Conservation (phyloP, 2,329 filamentous ascomycete species). For the Penicillium sp. region DNA sequence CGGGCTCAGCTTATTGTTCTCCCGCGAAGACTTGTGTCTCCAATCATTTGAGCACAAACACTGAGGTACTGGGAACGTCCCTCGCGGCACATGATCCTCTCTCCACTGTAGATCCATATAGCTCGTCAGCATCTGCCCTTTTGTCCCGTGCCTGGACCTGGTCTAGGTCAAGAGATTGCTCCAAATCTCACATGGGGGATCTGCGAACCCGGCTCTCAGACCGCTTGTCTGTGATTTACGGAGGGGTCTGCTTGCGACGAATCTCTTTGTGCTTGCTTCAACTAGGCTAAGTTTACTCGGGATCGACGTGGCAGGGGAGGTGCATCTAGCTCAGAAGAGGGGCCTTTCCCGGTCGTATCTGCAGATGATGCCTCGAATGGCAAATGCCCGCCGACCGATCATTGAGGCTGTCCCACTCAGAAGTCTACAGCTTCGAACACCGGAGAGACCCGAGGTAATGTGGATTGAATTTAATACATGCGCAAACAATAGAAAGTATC, state of each 20-base stretch:
- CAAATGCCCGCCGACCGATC: neutral
- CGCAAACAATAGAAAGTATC: neutral
- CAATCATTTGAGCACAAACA: neutral
- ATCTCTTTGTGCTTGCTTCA: constrained; percentile 1
- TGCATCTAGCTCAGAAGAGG: neutral
- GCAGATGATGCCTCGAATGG: constrained; percentile 5
- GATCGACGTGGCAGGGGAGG: neutral
- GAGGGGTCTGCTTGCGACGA: constrained; percentile 1
- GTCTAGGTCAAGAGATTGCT: neutral
- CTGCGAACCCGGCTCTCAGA: constrained; percentile 1
- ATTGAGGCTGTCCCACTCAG: neutral
- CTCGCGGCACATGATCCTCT: constrained; percentile 7
- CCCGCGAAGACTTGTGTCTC: neutral
- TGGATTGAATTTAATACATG: neutral
- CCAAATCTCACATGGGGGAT: constrained; percentile 6
- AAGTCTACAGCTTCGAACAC: neutral
- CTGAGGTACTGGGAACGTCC: neutral
- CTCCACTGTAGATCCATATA: neutral
- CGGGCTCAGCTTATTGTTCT: neutral
- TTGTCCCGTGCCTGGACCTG: neutral
- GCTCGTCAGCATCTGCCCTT: constrained; percentile 1
- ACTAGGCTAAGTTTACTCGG: constrained; percentile 3
- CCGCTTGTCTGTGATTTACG: constrained; percentile 10
- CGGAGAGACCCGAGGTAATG: neutral
- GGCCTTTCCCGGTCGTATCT: neutral